Evolutionary conservation across 2,329 filamentous ascomycete genomes (phyloP).

Genomic region (Pseudogymnoascus destructans): DNA sequence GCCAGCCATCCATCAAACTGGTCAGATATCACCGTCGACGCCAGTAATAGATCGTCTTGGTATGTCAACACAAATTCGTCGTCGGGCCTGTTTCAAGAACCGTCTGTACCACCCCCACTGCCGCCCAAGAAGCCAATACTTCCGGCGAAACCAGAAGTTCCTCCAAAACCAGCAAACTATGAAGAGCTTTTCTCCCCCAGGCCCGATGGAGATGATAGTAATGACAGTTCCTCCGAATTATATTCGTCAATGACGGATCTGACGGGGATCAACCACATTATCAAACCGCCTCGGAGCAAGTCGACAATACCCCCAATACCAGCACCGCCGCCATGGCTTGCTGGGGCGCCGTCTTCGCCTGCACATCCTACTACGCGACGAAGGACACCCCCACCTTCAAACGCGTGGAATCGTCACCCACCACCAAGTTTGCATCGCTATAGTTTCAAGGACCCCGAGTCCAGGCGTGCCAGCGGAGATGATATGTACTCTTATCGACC

Average conservation of each 20-base stretch:
- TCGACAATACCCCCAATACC: slow-evolving; percentile 1
- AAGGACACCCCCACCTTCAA: slow-evolving; percentile 14
- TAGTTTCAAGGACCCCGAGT: slow-evolving; percentile 20
- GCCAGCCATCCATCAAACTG: slow-evolving; percentile 44
- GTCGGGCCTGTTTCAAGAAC: slow-evolving; percentile 17
- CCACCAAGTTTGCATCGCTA: slow-evolving; percentile 21
- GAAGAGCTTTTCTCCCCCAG: background rate
- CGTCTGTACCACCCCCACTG: slow-evolving; percentile 1
- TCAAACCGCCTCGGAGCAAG: background rate
- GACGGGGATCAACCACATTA: background rate
- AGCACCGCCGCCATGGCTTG: background rate
- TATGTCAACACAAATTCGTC: slow-evolving; percentile 25
- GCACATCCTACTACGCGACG: background rate
- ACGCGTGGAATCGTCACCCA: slow-evolving; percentile 17
- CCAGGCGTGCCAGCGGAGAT: slow-evolving; percentile 21
- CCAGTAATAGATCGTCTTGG: slow-evolving; percentile 29
- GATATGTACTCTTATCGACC: slow-evolving; percentile 22
- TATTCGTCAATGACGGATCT: slow-evolving; percentile 4
- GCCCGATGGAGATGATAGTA: background rate
- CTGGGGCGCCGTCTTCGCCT: background rate
- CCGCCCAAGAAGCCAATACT: background rate
- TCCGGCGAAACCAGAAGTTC: background rate
- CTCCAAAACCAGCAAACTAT: background rate
- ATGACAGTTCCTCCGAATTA: background rate
- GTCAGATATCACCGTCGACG: slow-evolving; percentile 47